These are phyloP conservation scores for Agrostemma githago DNA, from an alignment of 148 eudicot genomes.

Conservation along the genomic window DNA sequence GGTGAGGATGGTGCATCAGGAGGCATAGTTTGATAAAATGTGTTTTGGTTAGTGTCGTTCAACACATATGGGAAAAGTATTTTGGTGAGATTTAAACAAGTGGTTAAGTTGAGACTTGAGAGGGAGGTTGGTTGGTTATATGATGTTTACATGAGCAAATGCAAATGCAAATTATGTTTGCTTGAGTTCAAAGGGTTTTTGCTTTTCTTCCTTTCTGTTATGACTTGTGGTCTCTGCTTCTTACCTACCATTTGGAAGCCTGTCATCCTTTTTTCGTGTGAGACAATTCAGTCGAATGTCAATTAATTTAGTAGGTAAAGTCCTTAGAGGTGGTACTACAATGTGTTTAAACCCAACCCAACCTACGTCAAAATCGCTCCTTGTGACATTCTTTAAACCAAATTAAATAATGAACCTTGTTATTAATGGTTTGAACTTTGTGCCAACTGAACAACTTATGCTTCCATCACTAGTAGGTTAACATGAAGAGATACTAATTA, in stretches of 20 bases:
- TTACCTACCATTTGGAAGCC: constrained; percentile 23
- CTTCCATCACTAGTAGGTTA: no score
- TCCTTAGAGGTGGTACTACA: no score
- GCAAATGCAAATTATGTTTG: constrained; percentile 16
- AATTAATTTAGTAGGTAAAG: no score
- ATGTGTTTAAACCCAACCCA: no score
- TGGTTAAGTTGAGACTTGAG: constrained; percentile 21
- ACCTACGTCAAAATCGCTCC: no score
- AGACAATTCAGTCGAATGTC: neutral
- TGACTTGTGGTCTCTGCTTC: constrained; percentile 19
- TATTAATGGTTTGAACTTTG: no score
- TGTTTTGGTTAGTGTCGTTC: neutral
- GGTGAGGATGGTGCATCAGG: constrained; percentile 32
- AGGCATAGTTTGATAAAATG: constrained; percentile 35
- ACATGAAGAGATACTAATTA: no score
- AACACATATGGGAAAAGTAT: neutral
- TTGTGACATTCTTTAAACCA: no score
- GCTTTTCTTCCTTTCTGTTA: constrained; percentile 14
- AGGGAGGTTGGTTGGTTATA: neutral
- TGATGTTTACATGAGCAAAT: constrained; percentile 18
- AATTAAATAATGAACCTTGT: no score
- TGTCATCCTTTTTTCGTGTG: constrained; percentile 13
- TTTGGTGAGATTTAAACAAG: neutral
- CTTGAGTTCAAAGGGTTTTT: constrained; percentile 23
- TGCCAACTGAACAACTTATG: no score